Percentiles rank a stretch among this genome's conserved stretches.
These are phyloP conservation scores for Ascoidea rubescens DNA, from an alignment of 805 yeast genomes.

Conservation along the genomic window DNA sequence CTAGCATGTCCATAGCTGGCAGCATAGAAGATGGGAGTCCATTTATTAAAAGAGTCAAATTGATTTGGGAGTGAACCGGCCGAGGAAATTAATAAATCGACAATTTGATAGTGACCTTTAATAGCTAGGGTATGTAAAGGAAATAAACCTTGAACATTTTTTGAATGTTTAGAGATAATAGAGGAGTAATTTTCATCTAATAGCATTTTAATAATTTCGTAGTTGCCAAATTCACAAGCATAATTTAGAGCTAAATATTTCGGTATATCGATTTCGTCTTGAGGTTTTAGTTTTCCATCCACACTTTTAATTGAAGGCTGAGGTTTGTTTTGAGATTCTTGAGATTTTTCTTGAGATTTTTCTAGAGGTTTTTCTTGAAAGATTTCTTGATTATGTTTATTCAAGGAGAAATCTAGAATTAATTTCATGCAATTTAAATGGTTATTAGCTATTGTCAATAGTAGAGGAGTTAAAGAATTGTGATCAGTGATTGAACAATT, in stretches of 20 bases:
- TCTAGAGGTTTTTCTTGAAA: too few relatives aligned
- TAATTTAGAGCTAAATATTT: constrained; percentile 68
- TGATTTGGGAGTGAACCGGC: constrained; percentile 65
- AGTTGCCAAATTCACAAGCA: constrained; percentile 80
- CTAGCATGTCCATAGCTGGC: constrained; percentile 70
- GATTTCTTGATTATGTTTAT: constrained; percentile 21
- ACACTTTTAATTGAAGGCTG: not conserved
- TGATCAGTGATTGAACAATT: constrained; percentile 36
- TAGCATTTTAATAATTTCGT: constrained; percentile 50
- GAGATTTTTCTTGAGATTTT: constrained; percentile 13
- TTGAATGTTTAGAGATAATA: constrained; percentile 16
- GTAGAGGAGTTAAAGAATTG: constrained; percentile 69
- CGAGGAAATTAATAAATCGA: constrained; percentile 52
- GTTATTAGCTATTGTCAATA: constrained; percentile 62
- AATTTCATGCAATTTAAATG: constrained; percentile 40
- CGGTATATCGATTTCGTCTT: constrained; percentile 16
- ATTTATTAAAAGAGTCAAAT: constrained; percentile 72
- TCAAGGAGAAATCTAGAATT: constrained; percentile 26
- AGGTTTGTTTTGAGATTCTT: not conserved
- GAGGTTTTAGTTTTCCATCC: not conserved
- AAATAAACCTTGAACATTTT: constrained; percentile 78
- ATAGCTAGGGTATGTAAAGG: constrained; percentile 85
- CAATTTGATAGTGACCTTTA: constrained; percentile 59
- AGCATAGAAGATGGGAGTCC: constrained; percentile 91
- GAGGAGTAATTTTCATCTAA: constrained; percentile 23